Evolutionary conservation across 805 yeast species (phyloP).

Genomic region (Saccharomycopsis lassenensis): DNA sequence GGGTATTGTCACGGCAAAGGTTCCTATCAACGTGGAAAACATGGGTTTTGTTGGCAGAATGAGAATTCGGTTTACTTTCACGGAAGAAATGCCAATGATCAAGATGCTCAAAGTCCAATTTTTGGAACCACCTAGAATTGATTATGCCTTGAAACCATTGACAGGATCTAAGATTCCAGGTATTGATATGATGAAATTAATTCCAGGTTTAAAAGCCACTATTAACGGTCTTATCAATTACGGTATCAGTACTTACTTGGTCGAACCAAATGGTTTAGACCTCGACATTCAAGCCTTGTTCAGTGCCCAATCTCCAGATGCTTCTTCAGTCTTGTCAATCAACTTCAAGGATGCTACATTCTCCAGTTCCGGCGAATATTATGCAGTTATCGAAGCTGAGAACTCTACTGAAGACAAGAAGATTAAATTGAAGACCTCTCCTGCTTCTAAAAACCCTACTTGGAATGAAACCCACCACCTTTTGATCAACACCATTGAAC

Average conservation of each 20-base stretch:
- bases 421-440: slow-evolving; percentile 45
- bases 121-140: slow-evolving; percentile 69
- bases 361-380: slow-evolving; percentile 46
- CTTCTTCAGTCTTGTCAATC: slow-evolving; percentile 59
- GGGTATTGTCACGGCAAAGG: slow-evolving; percentile 61
- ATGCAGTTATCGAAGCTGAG: slow-evolving; percentile 36
- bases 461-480: slow-evolving; percentile 59
- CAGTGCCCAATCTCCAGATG: slow-evolving; percentile 53
- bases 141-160: slow-evolving; percentile 72
- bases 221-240: slow-evolving; percentile 62
- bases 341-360: slow-evolving; percentile 42
- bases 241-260: slow-evolving; percentile 63
- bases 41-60: slow-evolving; percentile 67
- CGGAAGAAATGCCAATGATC: slow-evolving; percentile 67
- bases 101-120: slow-evolving; percentile 60
- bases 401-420: slow-evolving; percentile 30
- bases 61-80: slow-evolving; percentile 44
- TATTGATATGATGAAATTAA: slow-evolving; percentile 69
- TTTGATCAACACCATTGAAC: slow-evolving; percentile 44
- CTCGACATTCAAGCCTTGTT: slow-evolving; percentile 63
- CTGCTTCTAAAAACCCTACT: slow-evolving; percentile 43
- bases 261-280: slow-evolving; percentile 74
- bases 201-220: slow-evolving; percentile 68
- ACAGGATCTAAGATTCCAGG: slow-evolving; percentile 84
- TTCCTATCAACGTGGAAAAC: slow-evolving; percentile 73